Conservation (phyloP, 768 basidiomycete genomes). For the Tephrocybe rancida region DNA sequence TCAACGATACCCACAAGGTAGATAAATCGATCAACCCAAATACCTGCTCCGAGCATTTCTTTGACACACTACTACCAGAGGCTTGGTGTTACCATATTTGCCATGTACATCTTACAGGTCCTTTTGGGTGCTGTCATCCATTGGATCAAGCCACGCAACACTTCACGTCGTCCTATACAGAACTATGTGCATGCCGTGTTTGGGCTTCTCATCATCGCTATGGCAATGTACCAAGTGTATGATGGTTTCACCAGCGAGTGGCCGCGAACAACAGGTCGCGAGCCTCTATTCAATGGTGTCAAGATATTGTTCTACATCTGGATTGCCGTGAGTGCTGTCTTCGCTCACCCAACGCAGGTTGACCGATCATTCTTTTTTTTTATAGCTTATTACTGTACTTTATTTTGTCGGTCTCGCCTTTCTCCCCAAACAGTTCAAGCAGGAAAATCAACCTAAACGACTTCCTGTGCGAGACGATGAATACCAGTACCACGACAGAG, state of each 20-base stretch:
- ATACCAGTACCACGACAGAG: conserved; percentile 1
- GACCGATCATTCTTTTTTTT: conserved; percentile 5
- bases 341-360: neutral
- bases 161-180: conserved; percentile 43
- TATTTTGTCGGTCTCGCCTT: conserved; percentile 45
- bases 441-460: conserved; percentile 39
- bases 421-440: conserved; percentile 48
- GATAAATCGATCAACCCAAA: neutral
- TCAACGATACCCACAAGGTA: conserved; percentile 54
- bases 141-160: conserved; percentile 45
- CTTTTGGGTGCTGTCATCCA: conserved; percentile 55
- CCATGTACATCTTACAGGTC: conserved; percentile 52
- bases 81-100: conserved; percentile 52
- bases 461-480: conserved; percentile 16
- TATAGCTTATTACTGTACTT: conserved; percentile 41
- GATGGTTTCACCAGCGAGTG: conserved; percentile 52
- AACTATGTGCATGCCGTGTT: conserved; percentile 62
- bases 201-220: conserved; percentile 50
- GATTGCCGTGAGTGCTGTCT: conserved; percentile 41
- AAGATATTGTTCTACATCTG: conserved; percentile 49
- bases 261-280: conserved; percentile 46
- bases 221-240: conserved; percentile 53
- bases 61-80: conserved; percentile 30
- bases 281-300: conserved; percentile 33
- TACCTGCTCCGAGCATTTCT: neutral